Base-by-base conservation (phyloP, 2,329 filamentous ascomycete species). In the Clonostachys sp. region DNA sequence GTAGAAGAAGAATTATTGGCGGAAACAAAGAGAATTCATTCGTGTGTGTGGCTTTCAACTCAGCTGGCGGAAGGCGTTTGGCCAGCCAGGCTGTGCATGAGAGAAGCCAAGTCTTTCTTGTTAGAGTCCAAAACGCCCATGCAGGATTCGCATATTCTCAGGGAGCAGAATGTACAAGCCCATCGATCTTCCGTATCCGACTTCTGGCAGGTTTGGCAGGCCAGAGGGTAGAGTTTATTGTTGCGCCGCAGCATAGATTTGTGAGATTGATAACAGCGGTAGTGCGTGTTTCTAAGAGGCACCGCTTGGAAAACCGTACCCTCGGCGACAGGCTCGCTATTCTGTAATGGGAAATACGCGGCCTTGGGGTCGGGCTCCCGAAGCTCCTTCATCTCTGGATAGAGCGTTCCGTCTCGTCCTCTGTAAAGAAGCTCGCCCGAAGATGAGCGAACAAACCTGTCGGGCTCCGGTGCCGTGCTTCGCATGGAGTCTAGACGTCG, bases 81-180 rank as follows among this genome's bases (percentile, higher is more conserved):
- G 54, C 17, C 36, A 3, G 17, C 24, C 34, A 41, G 12, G 12
- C 64, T 57, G n/a, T 62, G 59, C 49, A 78, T 53, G 9, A 78
- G 58, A 36, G 54, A 58, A n/a, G 55, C 52, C 33, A 82, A 60
- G 50, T 80, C 69, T 20, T 70, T 65, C 38, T 66, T 63, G 42
- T 70, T 64, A 20, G 56, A 57, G 24, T 67, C 63, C 47, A 82
- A 58, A 18, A 63, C 57, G 12, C 64, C 68, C 38, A 66, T 58
- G 53, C 79, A 83, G 3, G 62, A 52, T 34, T 67, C 65, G 59
- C 79, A 83, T 48, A 81, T 69, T 45, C 77, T 71, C 43, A 81
- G 54, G 49, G 70, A 66, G 60, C 77, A 81, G 59, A 73, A 77
- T 13, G 62, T 61, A 57, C 77, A 81, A 17, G 65, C 66, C 61